Conservation (phyloP, 1,139 yeast species). For the Candida sp. region DNA sequence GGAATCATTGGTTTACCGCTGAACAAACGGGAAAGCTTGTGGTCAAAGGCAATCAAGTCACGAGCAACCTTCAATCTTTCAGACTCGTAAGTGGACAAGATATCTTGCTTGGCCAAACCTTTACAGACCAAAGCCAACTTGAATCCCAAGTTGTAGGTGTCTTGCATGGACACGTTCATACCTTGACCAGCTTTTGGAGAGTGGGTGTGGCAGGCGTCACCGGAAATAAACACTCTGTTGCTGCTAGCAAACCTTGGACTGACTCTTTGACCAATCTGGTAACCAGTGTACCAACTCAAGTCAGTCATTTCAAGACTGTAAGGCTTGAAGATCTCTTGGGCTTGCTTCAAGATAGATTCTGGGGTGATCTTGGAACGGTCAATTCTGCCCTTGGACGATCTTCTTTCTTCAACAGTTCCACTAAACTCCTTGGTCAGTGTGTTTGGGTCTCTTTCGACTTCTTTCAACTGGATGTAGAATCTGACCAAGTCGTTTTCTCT, state of each 20-base stretch:
- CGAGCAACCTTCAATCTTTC: slow-evolving; percentile 33
- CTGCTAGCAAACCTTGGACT: slow-evolving; percentile 22
- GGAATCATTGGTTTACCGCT: slow-evolving; percentile 27
- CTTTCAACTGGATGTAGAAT: slow-evolving; percentile 25
- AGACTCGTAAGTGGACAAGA: slow-evolving; percentile 29
- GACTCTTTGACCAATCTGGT: slow-evolving; percentile 39
- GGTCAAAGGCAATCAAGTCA: slow-evolving; percentile 33
- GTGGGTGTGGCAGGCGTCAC: slow-evolving; percentile 43
- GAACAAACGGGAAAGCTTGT: slow-evolving; percentile 32
- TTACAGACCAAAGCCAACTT: slow-evolving; percentile 33
- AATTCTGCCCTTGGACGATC: slow-evolving; percentile 19
- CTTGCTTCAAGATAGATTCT: slow-evolving; percentile 27
- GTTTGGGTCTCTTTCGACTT: slow-evolving; percentile 24
- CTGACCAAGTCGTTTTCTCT: slow-evolving; percentile 34
- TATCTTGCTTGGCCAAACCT: slow-evolving; percentile 20
- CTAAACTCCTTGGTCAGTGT: slow-evolving; percentile 9
- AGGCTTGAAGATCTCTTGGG: slow-evolving; percentile 30
- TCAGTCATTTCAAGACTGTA: slow-evolving; percentile 29
- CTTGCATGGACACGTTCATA: slow-evolving; percentile 31
- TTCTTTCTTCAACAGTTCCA: slow-evolving; percentile 13
- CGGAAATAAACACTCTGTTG: slow-evolving; percentile 33
- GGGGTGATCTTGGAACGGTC: slow-evolving; percentile 30
- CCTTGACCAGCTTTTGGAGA: slow-evolving; percentile 45
- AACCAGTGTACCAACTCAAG: slow-evolving; percentile 34
- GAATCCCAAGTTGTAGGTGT: slow-evolving; percentile 39